Evolutionary conservation across 306 rosid genomes (phyloP).

Genomic region (Psophocarpus tetragonolobus): DNA sequence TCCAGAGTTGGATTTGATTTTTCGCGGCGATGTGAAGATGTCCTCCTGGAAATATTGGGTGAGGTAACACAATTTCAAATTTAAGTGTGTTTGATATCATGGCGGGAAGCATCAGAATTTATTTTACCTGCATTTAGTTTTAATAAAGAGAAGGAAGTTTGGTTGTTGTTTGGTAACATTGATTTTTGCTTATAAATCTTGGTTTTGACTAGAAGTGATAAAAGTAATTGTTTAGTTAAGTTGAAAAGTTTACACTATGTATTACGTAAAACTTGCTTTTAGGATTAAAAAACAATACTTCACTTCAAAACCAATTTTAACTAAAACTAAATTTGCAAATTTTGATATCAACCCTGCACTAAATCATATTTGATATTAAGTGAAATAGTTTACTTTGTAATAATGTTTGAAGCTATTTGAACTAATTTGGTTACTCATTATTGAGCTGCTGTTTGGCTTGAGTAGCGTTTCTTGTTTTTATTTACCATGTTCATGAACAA

Average conservation of each 20-base stretch:
- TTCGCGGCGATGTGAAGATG: conserved; percentile 50
- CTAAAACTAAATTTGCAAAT: neutral
- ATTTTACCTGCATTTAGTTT: neutral
- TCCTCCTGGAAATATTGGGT: conserved; percentile 46
- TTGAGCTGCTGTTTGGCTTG: neutral
- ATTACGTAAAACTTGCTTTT: neutral
- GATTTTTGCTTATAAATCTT: neutral
- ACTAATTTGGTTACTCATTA: neutral
- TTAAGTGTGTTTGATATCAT: neutral
- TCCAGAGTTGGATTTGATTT: conserved; percentile 50
- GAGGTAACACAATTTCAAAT: conserved; percentile 40
- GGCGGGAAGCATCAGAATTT: neutral
- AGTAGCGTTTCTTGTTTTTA: neutral
- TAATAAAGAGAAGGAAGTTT: neutral
- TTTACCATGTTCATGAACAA: neutral
- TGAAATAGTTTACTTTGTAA: neutral
- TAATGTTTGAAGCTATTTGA: neutral
- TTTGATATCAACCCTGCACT: neutral
- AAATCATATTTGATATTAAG: conserved; percentile 1
- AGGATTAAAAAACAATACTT: neutral
- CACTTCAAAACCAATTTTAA: neutral
- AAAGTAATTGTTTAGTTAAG: neutral
- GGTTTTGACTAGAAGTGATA: neutral
- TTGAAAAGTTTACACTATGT: neutral
- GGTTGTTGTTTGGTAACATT: neutral